phyloP scores from a whole-genome alignment of 257 asterid genomes.

The Solanum okadae region DNA sequence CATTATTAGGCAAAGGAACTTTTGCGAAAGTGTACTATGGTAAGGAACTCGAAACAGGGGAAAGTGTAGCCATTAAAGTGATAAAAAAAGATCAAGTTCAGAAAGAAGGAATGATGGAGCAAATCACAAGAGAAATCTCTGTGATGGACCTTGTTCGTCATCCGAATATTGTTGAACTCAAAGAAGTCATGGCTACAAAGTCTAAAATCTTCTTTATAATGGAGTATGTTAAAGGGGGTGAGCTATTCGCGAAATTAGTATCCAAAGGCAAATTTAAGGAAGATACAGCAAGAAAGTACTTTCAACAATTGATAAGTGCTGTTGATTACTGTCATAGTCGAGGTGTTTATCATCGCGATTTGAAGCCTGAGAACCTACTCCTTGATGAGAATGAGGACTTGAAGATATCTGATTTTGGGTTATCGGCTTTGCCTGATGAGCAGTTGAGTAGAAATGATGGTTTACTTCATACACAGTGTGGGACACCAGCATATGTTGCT shows the following conservation, averaged over 20 bases:
- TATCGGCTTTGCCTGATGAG: conserved; percentile 41
- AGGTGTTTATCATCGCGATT: conserved; percentile 19
- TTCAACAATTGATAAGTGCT: conserved; percentile 41
- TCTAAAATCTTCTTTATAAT: conserved; percentile 43
- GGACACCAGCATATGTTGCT: conserved; percentile 52
- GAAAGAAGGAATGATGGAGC: conserved; percentile 43
- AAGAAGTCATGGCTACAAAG: conserved; percentile 54
- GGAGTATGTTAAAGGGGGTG: conserved; percentile 59
- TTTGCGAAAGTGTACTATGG: conserved; percentile 52
- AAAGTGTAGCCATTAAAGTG: conserved; percentile 58
- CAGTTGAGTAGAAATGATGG: conserved; percentile 12
- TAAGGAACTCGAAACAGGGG: conserved; percentile 21
- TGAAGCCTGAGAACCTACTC: conserved; percentile 55
- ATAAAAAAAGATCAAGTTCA: conserved; percentile 37
- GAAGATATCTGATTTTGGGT: conserved; percentile 52
- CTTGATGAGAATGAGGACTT: conserved; percentile 46
- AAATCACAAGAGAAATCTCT: conserved; percentile 46
- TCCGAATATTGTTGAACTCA: conserved; percentile 43
- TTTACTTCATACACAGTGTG: conserved; percentile 53
- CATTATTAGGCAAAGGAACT: conserved; percentile 42
- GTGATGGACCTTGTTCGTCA: conserved; percentile 56
- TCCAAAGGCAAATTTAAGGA: conserved; percentile 32
- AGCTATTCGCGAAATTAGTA: conserved; percentile 40
- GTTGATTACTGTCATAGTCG: conserved; percentile 34
- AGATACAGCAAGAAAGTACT: conserved; percentile 38